A percentile compares a stretch with the other conserved stretches of the same genome.
Conservation (phyloP, 345 rosid species). For the Arabidopsis suecica region DNA sequence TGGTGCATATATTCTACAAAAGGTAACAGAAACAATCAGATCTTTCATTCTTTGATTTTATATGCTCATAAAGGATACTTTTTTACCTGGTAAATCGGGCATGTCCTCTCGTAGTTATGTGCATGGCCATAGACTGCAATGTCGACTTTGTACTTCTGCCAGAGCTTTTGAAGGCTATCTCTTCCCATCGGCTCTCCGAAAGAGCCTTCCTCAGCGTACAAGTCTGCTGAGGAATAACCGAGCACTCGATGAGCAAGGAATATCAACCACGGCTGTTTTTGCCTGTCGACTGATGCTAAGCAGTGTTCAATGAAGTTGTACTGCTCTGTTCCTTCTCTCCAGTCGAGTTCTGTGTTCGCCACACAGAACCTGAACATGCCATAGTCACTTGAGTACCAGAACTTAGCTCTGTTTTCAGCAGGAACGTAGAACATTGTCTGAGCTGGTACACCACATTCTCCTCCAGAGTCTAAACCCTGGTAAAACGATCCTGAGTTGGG, state of each 20-base stretch:
- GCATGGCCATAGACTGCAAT: conserved; percentile 69
- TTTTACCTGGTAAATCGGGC: conserved; percentile 65
- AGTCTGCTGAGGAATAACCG: conserved; percentile 60
- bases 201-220: conserved; percentile 57
- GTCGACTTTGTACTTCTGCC: conserved; percentile 80
- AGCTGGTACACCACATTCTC: conserved; percentile 74
- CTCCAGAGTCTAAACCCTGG: conserved; percentile 62
- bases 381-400: conserved; percentile 71
- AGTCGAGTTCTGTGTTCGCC: conserved; percentile 71
- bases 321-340: conserved; percentile 79
- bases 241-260: conserved; percentile 60
- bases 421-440: conserved; percentile 74
- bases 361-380: conserved; percentile 80
- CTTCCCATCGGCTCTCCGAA: conserved; percentile 74
- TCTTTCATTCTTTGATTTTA: not conserved
- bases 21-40: not conserved
- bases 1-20: conserved; percentile 56
- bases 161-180: conserved; percentile 67
- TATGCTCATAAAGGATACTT: conserved; percentile 9
- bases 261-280: conserved; percentile 71
- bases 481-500: conserved; percentile 71
- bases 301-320: conserved; percentile 71
- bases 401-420: conserved; percentile 65
- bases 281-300: conserved; percentile 68
- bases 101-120: conserved; percentile 76